Evolutionary conservation across 352 stramenopile genomes (phyloP), one percentile per base, ranked within the genome.

Genomic region (Globisporangium spinosum): DNA sequence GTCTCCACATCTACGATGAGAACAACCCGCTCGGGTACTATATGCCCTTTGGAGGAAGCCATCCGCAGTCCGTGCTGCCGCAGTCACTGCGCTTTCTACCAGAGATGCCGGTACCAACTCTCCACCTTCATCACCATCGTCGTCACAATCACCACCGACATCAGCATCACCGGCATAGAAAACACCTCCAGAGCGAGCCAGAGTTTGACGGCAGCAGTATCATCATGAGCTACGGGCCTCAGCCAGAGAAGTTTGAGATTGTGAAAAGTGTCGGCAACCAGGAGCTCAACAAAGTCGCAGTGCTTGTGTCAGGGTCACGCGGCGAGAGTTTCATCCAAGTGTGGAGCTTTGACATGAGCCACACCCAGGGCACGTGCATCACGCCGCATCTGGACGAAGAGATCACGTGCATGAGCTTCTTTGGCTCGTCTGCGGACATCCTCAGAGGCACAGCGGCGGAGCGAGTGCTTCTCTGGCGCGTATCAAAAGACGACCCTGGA

Each of bases 11-110:
- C 27, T 89, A 68, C 54, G 82, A 93, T 32, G 83, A 93, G 61
- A 83, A 93, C 70, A 85, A 90, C 45, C 72, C 83, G 9, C 62
- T 81, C 5, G 85, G 85, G 3, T 93, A 79, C 73, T 91, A 93
- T 60, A 77, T 91, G 15, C 82, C 83, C 0, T 88, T 85, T 43
- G 83, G 83, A 35, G 80, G 78, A 3, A 72, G 70, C 7, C 67
- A 72, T 9, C 66, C 86, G 25, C 79, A 87, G 55, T 93, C 85
- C 0, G 85, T 91, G 15, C 53, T 91, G 12, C 58, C 89, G 1
- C 78, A 87, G 49, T 85, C 80, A 25, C 78, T 91, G 35, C 78
- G 77, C 1, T 76, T 91, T 10, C 67, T 79, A 17, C 77, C 80
- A 5, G 70, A 82, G 54, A 62, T 38, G 2, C 27, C 38, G 27